A percentile compares a stretch with the other conserved stretches of the same genome.
These are phyloP conservation scores for Rhazya stricta DNA, from an alignment of 257 asterid species.

Conservation along the genomic window DNA sequence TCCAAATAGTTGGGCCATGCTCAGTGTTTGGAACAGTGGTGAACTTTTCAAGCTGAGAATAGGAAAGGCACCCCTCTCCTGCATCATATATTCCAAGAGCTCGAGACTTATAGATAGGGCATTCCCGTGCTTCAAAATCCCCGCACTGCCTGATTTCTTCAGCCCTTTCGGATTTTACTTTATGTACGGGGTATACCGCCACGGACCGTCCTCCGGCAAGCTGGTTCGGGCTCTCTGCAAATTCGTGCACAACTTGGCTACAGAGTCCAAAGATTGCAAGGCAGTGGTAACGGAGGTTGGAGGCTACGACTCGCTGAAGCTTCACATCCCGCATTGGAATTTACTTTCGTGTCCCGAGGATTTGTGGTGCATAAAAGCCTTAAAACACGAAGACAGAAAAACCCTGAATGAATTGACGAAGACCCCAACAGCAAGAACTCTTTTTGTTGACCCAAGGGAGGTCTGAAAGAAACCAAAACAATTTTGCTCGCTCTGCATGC, in stretches of 20 bases:
- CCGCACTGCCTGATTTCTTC: slow-evolving; percentile 20
- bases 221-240: slow-evolving; percentile 29
- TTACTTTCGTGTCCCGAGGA: slow-evolving; percentile 34
- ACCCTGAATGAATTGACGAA: slow-evolving; percentile 18
- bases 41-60: slow-evolving; percentile 29
- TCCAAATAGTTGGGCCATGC: slow-evolving; percentile 39
- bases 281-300: slow-evolving; percentile 36
- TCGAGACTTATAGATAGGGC: slow-evolving; percentile 16
- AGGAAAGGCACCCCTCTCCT: slow-evolving; percentile 25
- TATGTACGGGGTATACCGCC: slow-evolving; percentile 27
- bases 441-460: slow-evolving; percentile 47
- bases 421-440: slow-evolving; percentile 13
- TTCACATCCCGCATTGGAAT: slow-evolving; percentile 36
- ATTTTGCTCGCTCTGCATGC: background rate
- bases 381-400: slow-evolving; percentile 15
- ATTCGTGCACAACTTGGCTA: slow-evolving; percentile 30
- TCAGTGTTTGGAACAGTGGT: slow-evolving; percentile 37
- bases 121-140: slow-evolving; percentile 26
- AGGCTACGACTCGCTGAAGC: slow-evolving; percentile 18
- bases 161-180: slow-evolving; percentile 36
- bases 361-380: slow-evolving; percentile 40
- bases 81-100: slow-evolving; percentile 21
- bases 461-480: slow-evolving; percentile 14
- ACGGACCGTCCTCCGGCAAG: slow-evolving; percentile 35
- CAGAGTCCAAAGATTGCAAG: slow-evolving; percentile 23